A percentile compares a stretch with the other conserved stretches of the same genome.
Conservation (phyloP, 352 stramenopile genomes). For the Phytophthora litchii region DNA sequence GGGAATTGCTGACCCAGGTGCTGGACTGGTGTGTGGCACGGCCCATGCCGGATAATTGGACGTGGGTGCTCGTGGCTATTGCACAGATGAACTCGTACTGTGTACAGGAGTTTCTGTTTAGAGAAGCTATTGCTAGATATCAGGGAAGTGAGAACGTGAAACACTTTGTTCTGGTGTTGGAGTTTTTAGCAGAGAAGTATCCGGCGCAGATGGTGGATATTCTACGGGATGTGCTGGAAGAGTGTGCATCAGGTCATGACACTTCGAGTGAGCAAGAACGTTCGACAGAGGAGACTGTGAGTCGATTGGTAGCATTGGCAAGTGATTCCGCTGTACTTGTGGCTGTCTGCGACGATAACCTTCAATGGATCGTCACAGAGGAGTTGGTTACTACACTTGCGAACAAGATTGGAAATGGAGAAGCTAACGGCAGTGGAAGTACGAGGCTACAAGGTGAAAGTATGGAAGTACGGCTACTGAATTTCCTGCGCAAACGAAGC, state of each 20-base stretch:
- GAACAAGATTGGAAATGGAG: constrained; percentile 25
- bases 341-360: constrained; percentile 52
- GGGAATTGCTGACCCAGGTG: constrained; percentile 40
- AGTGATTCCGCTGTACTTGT: constrained; percentile 44
- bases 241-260: constrained; percentile 18
- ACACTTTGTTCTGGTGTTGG: constrained; percentile 40
- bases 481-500: constrained; percentile 40
- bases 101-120: constrained; percentile 57
- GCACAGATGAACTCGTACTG: constrained; percentile 50
- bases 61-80: constrained; percentile 55
- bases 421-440: constrained; percentile 17
- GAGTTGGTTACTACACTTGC: constrained; percentile 46
- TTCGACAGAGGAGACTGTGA: constrained; percentile 17
- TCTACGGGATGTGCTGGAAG: constrained; percentile 46
- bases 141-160: constrained; percentile 7
- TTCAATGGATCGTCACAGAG: constrained; percentile 69
- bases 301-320: constrained; percentile 41
- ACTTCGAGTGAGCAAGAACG: background rate
- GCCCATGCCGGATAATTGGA: constrained; percentile 42
- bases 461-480: constrained; percentile 29
- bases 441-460: background rate
- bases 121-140: constrained; percentile 30
- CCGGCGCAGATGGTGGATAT: constrained; percentile 58
- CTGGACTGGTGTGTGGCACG: constrained; percentile 51
- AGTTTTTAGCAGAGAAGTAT: constrained; percentile 45